Evolutionary conservation across 345 rosid species (phyloP), one percentile per base, ranked within the genome.

Genomic region (Bretschneidera sinensis): DNA sequence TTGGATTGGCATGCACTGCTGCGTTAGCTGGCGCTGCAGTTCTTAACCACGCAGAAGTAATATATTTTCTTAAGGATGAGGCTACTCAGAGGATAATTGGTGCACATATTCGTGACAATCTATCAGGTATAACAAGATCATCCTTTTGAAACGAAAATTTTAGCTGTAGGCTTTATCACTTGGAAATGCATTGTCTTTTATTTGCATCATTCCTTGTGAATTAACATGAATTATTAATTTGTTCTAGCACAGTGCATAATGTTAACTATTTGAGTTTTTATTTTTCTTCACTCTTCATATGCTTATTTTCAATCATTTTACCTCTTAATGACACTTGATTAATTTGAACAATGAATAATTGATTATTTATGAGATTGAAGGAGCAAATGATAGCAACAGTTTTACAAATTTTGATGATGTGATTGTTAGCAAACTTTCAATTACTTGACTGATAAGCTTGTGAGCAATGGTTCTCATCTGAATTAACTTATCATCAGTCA

Each of bases 11-110:
- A 16, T 82, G 88, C 61, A 87, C 92, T 71, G 96, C 99, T 60
- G 91, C 97, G 0, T 57, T 94, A 60, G 92, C 95, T 62, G 99
- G 99, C 48, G 91, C 99, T 19, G 86, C 97, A n/a, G 81, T 90
- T 55, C 92, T 94, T 22, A 94, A 94, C 76, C 92, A 94, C 74
- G 99, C 97, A 6, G 96, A 90, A 78, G 96, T 90, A 51, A 74
- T 94, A 2, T 85, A 92, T 3, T 76, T 94, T 55, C 76, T 87
- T 23, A 85, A 76, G 51, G 99, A 90, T 34, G 90, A 83, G 77
- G 70, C 64, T 58, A 65, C 71, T 47, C 72, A 71, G 57, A 76
- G 83, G 69, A 68, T 94, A 18, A 64, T 84, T 66, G 99, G 97
- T 68, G 96, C 99, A n/a, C 71, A 84, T 33, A 79, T 94, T 76